These are phyloP conservation scores for Colletotrichum siamense DNA, from an alignment of 2,329 filamentous ascomycete genomes.

Conservation along the genomic window DNA sequence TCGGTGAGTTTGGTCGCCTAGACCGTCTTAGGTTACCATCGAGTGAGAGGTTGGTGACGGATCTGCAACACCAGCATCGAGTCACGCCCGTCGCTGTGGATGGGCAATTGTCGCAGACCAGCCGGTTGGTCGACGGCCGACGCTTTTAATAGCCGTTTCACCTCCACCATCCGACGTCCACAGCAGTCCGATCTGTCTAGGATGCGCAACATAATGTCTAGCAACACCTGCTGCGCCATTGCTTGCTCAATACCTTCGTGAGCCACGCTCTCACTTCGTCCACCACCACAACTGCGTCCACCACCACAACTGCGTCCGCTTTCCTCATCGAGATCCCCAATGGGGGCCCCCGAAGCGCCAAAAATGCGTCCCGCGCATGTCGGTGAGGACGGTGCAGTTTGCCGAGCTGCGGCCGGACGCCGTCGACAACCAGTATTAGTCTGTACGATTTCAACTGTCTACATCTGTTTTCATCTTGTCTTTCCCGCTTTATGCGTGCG, in stretches of 20 bases:
- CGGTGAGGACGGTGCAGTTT: background rate
- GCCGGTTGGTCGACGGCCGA: slow-evolving; percentile 6
- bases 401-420: background rate
- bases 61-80: slow-evolving; percentile 19
- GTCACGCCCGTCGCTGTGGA: background rate
- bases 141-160: slow-evolving; percentile 22
- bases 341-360: background rate
- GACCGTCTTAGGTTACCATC: background rate
- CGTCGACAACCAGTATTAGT: background rate
- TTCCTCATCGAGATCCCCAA: background rate
- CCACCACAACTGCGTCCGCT: background rate
- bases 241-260: background rate
- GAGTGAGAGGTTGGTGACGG: background rate
- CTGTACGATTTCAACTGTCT: background rate
- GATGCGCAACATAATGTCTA: slow-evolving; percentile 9
- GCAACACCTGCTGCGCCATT: slow-evolving; percentile 13
- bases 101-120: slow-evolving; percentile 6
- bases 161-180: background rate
- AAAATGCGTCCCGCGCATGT: background rate
- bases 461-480: background rate
- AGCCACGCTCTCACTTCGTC: background rate
- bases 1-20: background rate
- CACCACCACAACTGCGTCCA: background rate
- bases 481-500: background rate
- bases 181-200: background rate